Evolutionary conservation across 768 basidiomycete species (phyloP), one percentile per base, ranked within the genome.

Genomic region (Panus rudis): DNA sequence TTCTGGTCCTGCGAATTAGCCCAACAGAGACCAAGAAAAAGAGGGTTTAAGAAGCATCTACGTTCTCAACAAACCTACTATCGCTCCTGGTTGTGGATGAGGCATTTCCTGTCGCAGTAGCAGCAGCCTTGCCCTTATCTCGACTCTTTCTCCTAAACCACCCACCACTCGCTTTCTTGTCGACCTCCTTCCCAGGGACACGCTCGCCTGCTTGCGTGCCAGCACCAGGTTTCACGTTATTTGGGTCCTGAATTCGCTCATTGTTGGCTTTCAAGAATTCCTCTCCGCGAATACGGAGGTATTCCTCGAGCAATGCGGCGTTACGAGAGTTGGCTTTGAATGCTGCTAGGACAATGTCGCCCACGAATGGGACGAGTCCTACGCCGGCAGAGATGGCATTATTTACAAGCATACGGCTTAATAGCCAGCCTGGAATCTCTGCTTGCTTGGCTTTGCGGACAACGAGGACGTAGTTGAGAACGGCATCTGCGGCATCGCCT

Each of bases 271-370:
- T 35, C 38, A 90, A 57, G 55, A 71, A 79, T 54, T 87, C 81
- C 44, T 84, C 79, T 0, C 87, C 90, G 34, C 92, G 72, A 23
- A 88, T 69, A 26, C 82, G 72, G 42, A 96, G 63, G 61, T 77
- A 92, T 60, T 92, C 89, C 56, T 93, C 90, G 37, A 97, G 69
- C 37, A 96, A 65, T 4, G 75, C 75, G 10, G 90, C 92, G 54
- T 97, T 96, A 47, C 93, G 73, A 13, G 81, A 85, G 62, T 97
- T 97, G 16, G 91, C 80, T 59, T 92, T 93, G 71, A 69, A 94
- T 3, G 76, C 62, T 2, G 86, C 90, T 26, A 92, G 63, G 1
- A 80, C 55, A 21, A 96, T 52, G 61, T 92, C 89, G 3, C 92
- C 92, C 3, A 76, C 68, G 32, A 84, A 42, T 0, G 91, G 91